These are phyloP conservation scores for Paramecium bursaria DNA, from an alignment of 73 alveolate genomes.

Conservation along the genomic window DNA sequence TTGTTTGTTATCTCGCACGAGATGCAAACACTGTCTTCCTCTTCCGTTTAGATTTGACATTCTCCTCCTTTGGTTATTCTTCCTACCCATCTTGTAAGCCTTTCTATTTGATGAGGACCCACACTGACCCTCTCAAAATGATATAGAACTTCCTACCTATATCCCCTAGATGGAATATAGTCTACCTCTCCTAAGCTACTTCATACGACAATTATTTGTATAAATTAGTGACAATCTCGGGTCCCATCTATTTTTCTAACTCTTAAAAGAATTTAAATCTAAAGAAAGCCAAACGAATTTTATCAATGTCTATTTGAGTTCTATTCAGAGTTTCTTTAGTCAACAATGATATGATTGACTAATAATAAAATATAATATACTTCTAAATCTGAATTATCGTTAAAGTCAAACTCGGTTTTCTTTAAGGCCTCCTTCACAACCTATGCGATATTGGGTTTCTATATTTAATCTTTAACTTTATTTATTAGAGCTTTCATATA, in stretches of 20 bases:
- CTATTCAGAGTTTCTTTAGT: neutral
- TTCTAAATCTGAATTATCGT: neutral
- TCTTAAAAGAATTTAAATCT: constrained; percentile 46
- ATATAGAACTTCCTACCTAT: constrained; percentile 51
- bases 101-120: constrained; percentile 25
- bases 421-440: neutral
- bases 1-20: too few species aligned
- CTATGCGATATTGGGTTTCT: neutral
- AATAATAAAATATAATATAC: neutral
- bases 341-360: neutral
- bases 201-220: constrained; percentile 24
- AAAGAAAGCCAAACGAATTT: neutral
- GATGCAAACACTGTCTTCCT: constrained; percentile 32
- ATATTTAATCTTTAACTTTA: neutral
- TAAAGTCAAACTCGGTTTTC: neutral
- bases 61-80: neutral
- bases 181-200: neutral
- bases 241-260: constrained; percentile 46
- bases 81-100: constrained; percentile 41
- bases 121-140: constrained; percentile 29
- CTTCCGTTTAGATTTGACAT: neutral
- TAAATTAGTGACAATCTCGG: constrained; percentile 37
- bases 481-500: neutral
- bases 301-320: constrained; percentile 1
- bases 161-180: constrained; percentile 31